These are phyloP conservation scores for Tylopilus sp. DNA, from an alignment of 1,284 basidiomycete genomes.

Conservation along the genomic window DNA sequence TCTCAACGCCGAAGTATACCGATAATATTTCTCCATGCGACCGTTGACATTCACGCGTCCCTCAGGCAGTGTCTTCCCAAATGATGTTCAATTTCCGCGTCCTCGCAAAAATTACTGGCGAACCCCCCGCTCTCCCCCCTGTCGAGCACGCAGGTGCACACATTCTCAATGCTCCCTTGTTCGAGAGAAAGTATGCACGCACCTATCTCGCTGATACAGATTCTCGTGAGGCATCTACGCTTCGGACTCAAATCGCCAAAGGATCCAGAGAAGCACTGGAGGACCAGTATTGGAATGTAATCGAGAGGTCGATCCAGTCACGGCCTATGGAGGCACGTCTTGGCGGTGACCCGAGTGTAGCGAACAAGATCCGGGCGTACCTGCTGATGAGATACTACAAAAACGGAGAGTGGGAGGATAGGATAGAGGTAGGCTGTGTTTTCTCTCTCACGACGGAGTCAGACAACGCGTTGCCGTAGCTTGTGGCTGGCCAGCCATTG, in stretches of 20 bases:
- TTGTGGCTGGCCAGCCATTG: constrained; percentile 80
- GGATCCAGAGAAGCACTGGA: constrained; percentile 76
- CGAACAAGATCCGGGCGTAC: constrained; percentile 88
- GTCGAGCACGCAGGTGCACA: constrained; percentile 74
- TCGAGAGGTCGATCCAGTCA: constrained; percentile 83
- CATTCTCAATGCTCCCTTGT: constrained; percentile 68
- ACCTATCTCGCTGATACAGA: constrained; percentile 69
- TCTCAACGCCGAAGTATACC: constrained; percentile 52
- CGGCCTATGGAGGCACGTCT: constrained; percentile 83
- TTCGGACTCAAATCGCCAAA: constrained; percentile 68
- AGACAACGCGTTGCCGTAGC: constrained; percentile 40
- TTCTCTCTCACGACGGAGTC: neutral
- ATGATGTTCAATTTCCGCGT: constrained; percentile 69
- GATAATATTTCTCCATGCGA: neutral
- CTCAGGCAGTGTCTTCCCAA: constrained; percentile 50
- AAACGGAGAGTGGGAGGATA: constrained; percentile 80
- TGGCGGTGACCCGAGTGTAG: constrained; percentile 88
- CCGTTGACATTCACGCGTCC: neutral
- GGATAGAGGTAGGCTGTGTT: constrained; percentile 64
- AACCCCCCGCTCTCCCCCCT: constrained; percentile 65
- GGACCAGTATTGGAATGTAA: constrained; percentile 80
- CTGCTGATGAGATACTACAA: constrained; percentile 77
- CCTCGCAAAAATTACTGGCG: constrained; percentile 65
- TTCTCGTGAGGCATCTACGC: constrained; percentile 55
- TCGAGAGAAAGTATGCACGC: constrained; percentile 71